Evolutionary conservation across 192 early-diverging fungal genomes (phyloP).

Genomic region (Podila verticillata): DNA sequence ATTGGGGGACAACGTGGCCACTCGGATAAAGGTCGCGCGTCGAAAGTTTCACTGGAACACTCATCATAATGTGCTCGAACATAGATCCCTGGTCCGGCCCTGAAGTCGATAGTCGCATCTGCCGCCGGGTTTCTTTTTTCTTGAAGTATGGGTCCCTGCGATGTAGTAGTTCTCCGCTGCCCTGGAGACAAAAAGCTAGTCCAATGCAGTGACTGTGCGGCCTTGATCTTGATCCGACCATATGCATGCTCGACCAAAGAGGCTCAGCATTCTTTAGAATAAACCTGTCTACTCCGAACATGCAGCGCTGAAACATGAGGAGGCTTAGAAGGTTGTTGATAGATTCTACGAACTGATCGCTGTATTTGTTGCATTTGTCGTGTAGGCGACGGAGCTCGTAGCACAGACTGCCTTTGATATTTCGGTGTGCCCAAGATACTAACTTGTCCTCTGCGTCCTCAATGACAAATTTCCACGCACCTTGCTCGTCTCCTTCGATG

Average conservation of each 20-base stretch:
- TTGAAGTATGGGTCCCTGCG: too few species aligned
- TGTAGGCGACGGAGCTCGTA: neutral
- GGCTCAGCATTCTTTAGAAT: neutral
- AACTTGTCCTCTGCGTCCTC: slow-evolving; percentile 8
- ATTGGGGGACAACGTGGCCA: neutral
- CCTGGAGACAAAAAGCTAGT: too few species aligned
- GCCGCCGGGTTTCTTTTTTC: too few species aligned
- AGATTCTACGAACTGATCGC: neutral
- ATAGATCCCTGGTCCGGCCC: neutral
- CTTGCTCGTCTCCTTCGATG: slow-evolving; percentile 1
- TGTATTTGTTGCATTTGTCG: neutral
- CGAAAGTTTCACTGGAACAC: neutral
- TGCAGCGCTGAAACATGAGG: neutral
- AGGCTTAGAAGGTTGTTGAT: slow-evolving; percentile 1
- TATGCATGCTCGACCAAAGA: neutral
- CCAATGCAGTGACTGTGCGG: neutral
- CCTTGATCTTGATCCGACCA: slow-evolving; percentile 4
- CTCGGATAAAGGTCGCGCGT: too few species aligned
- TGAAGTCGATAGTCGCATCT: neutral
- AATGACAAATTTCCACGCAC: neutral
- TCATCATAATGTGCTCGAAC: neutral
- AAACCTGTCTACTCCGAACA: neutral
- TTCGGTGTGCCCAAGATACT: slow-evolving; percentile 4
- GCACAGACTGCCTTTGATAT: slow-evolving; percentile 14
- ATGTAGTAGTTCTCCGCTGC: too few species aligned